Percentiles rank a stretch among this genome's conserved stretches.
phyloP scores from a whole-genome alignment of 257 asterid species.

The Solanum raphanifolium region DNA sequence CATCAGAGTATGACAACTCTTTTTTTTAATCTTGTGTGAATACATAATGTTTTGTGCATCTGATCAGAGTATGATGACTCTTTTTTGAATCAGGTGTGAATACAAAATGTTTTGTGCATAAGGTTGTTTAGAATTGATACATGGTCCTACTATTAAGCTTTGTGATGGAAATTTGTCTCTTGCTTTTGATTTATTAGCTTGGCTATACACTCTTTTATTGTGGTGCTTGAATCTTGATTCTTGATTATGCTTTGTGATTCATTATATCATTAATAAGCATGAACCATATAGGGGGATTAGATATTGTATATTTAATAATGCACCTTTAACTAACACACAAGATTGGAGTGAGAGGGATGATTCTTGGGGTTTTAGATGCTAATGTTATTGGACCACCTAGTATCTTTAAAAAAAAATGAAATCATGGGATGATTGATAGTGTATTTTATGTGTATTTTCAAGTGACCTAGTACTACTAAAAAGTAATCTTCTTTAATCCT shows the following conservation, averaged over 20 bases:
- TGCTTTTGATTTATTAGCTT: not conserved
- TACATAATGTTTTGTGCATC: not conserved
- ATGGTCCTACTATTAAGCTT: not conserved
- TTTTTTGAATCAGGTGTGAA: not conserved
- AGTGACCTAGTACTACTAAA: not conserved
- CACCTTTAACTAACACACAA: not conserved
- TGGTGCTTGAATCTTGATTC: not conserved
- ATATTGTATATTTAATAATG: not conserved
- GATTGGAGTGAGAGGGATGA: not conserved
- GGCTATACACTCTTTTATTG: not conserved
- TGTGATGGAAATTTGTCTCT: not conserved
- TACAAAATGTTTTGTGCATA: not conserved
- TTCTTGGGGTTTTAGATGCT: not conserved
- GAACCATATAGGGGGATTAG: not conserved
- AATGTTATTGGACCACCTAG: not conserved
- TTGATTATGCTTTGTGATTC: conserved; percentile 1
- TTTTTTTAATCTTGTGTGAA: not conserved
- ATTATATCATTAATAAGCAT: not conserved
- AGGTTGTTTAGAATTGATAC: not conserved
- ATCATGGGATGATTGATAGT: not conserved
- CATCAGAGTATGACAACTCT: not conserved
- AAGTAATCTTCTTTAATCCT: not conserved
- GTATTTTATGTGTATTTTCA: not conserved
- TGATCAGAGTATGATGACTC: not conserved
- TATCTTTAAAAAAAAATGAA: not conserved